Evolutionary conservation across 2,329 filamentous ascomycete genomes (phyloP), one percentile per base, ranked within the genome.

Genomic region (Colletotrichum shisoi): DNA sequence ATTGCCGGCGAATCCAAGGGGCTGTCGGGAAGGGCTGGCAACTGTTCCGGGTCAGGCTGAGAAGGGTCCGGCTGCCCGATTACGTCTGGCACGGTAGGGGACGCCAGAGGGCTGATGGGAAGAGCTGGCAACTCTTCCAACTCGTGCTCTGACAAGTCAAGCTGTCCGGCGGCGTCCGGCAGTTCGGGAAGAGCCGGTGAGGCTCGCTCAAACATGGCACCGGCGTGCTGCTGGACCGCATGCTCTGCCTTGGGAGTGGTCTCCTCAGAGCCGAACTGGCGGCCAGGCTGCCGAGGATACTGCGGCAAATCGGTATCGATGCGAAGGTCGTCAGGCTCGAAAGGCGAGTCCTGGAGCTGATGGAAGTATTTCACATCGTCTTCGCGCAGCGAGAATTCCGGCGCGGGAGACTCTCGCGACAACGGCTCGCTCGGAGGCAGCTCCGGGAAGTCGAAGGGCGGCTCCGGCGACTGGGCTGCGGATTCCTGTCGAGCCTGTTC

Each of bases 221-320:
- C 49, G 19, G 42, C 31, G 11, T 67, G 37, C 48, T 67, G 37
- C 48, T 64, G 62, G 34, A 49, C 12, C 15, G 46, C 44, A 19
- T 61, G 39, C 19, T 81, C 83, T 4, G 89, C 89, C 68, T 87
- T 91, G 1, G 91, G 91, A 1, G 91, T 93, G 0, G 85, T 84
- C 73, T 92, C 86, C 70, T 88, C 81, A 6, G 89, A 91, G 51
- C 83, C 89, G 9, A 88, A 78, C 34, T 84, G 74, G 57, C 88
- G 42, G 40, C 15, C 85, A 9, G 79, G 73, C 11, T 75, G 73
- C 4, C 21, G 12, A 37, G 48, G 64, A n/a, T 49, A 67, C 12
- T 78, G 74, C 1, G 73, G 70, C 21, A 76, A 62, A 24, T 73
- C 73, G 13, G 82, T 84, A 58, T 83, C 77, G 62, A 84, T 77